Evolutionary conservation across 257 asterid species (phyloP).

Genomic region (Capsicum rhomboideum): DNA sequence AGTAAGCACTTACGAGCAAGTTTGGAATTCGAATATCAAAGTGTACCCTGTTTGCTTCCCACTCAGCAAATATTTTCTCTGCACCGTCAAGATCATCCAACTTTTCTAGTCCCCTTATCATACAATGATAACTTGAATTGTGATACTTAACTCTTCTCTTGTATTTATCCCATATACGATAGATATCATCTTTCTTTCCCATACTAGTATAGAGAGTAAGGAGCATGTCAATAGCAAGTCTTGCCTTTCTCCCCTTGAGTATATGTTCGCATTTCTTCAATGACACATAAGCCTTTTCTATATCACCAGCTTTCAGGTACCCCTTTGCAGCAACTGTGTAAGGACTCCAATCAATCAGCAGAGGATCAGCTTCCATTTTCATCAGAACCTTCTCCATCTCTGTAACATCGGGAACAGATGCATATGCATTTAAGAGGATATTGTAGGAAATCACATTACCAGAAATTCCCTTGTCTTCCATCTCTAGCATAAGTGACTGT

Average conservation of each 20-base stretch:
- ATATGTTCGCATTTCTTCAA: slow-evolving; percentile 27
- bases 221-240: slow-evolving; percentile 11
- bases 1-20: slow-evolving; percentile 21
- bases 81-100: slow-evolving; percentile 41
- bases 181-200: slow-evolving; percentile 30
- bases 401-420: slow-evolving; percentile 14
- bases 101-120: slow-evolving; percentile 32
- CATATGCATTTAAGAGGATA: slow-evolving; percentile 24
- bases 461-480: slow-evolving; percentile 30
- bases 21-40: slow-evolving; percentile 29
- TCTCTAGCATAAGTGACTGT: slow-evolving; percentile 22
- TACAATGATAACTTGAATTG: slow-evolving; percentile 10
- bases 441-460: slow-evolving; percentile 16
- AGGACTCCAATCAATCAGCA: not conserved
- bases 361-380: slow-evolving; percentile 45
- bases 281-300: slow-evolving; percentile 16
- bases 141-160: slow-evolving; percentile 3
- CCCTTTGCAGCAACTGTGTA: slow-evolving; percentile 35
- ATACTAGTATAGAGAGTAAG: slow-evolving; percentile 31
- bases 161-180: slow-evolving; percentile 28
- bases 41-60: slow-evolving; percentile 11
- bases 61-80: slow-evolving; percentile 25
- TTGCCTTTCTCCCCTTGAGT: not conserved
- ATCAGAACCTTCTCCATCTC: slow-evolving; percentile 38
- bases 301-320: slow-evolving; percentile 27